These are phyloP conservation scores for Penicilliopsis zonata DNA, from an alignment of 495 filamentous ascomycete genomes.

Conservation along the genomic window DNA sequence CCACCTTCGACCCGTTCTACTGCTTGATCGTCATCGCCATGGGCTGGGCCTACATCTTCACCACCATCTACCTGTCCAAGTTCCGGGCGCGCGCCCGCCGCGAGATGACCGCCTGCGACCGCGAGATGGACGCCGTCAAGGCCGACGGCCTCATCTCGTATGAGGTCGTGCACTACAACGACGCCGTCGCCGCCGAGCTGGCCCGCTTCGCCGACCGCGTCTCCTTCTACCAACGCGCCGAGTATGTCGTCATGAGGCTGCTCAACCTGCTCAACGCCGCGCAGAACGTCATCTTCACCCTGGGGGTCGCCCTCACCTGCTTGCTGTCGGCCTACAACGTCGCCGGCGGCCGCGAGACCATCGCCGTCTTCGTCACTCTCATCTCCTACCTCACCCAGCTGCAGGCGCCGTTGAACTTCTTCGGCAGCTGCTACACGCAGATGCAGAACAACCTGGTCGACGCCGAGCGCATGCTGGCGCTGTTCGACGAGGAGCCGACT, in stretches of 20 bases:
- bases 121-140: slow-evolving; percentile 78
- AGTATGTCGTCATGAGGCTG: slow-evolving; percentile 60
- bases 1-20: slow-evolving; percentile 63
- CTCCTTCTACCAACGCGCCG: slow-evolving; percentile 55
- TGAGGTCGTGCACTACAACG: slow-evolving; percentile 90
- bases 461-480: slow-evolving; percentile 71
- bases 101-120: slow-evolving; percentile 68
- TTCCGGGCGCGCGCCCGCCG: slow-evolving; percentile 64
- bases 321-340: slow-evolving; percentile 70
- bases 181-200: slow-evolving; percentile 73
- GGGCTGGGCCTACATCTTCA: slow-evolving; percentile 69
- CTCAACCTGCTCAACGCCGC: slow-evolving; percentile 71
- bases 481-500: slow-evolving; percentile 72
- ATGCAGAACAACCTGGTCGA: slow-evolving; percentile 84
- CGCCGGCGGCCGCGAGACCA: slow-evolving; percentile 42
- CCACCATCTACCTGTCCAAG: slow-evolving; percentile 72
- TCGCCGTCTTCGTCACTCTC: slow-evolving; percentile 58
- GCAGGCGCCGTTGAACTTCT: slow-evolving; percentile 72
- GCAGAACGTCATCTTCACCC: slow-evolving; percentile 70
- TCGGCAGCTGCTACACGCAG: slow-evolving; percentile 74
- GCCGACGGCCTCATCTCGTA: slow-evolving; percentile 78
- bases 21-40: slow-evolving; percentile 64
- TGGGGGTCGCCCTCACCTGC: slow-evolving; percentile 58
- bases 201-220: slow-evolving; percentile 61
- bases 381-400: slow-evolving; percentile 71